These are phyloP conservation scores for Phytopythium mirpurense DNA, from an alignment of 352 stramenopile species.

Conservation along the genomic window DNA sequence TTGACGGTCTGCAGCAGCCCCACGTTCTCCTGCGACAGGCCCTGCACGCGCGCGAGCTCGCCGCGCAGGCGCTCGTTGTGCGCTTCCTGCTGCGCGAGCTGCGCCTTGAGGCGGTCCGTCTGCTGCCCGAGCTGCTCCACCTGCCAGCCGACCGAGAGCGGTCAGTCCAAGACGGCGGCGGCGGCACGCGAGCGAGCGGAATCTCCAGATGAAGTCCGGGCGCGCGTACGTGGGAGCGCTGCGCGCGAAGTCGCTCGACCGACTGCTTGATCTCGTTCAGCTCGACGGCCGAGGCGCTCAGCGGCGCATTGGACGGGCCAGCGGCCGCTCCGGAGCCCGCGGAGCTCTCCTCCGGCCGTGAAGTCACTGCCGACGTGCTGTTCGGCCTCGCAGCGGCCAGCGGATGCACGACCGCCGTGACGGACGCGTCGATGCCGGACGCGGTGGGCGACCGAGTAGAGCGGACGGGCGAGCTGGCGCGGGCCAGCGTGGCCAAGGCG, in stretches of 20 bases:
- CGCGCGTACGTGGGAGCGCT: conserved; percentile 28
- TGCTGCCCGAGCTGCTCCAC: conserved; percentile 42
- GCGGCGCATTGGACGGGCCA: background rate
- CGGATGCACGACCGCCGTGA: background rate
- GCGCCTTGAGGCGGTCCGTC: conserved; percentile 34
- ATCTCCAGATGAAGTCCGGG: no score
- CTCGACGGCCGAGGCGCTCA: conserved; percentile 13
- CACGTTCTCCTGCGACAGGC: conserved; percentile 49
- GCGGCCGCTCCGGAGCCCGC: no score
- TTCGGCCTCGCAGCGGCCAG: background rate
- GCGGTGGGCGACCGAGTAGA: background rate
- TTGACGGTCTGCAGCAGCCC: conserved; percentile 48
- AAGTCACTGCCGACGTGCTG: background rate
- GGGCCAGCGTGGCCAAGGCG: background rate
- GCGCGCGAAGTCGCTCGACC: conserved; percentile 36
- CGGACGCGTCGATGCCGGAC: background rate
- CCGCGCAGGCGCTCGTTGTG: conserved; percentile 41
- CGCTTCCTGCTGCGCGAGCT: conserved; percentile 22
- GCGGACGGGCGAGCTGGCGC: background rate
- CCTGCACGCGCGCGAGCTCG: conserved; percentile 30
- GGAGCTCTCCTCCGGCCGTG: no score
- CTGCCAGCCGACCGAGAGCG: background rate
- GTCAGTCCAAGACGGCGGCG: no score
- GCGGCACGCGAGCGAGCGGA: no score
- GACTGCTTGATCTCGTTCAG: conserved; percentile 51